Conservation (phyloP, 2,329 filamentous ascomycete species). For the Colletotrichum chlorophyti region DNA sequence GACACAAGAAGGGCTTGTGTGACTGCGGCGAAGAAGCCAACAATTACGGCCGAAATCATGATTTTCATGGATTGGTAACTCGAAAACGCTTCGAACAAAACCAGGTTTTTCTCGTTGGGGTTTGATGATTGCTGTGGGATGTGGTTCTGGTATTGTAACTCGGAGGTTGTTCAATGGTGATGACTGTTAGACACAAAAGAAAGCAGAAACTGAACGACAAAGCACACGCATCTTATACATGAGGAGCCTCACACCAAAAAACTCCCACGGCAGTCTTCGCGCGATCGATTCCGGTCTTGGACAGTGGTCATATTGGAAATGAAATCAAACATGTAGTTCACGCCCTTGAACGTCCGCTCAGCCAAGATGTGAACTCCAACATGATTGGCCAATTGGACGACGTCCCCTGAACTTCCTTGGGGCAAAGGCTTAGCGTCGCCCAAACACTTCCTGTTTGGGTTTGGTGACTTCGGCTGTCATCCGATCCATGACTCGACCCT, state of each 20-base stretch:
- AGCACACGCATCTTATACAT: not conserved
- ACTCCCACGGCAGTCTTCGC: not conserved
- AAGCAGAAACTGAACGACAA: too few relatives aligned
- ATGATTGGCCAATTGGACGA: not conserved
- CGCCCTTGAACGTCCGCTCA: not conserved
- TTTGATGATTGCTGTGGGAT: too few relatives aligned
- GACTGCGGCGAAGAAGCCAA: slow-evolving; percentile 26
- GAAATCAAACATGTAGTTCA: too few relatives aligned
- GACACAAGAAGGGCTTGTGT: slow-evolving; percentile 36
- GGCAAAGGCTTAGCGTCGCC: slow-evolving; percentile 21
- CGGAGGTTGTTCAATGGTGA: too few relatives aligned
- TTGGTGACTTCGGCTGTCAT: not conserved
- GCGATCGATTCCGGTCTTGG: slow-evolving; percentile 1
- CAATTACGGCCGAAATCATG: slow-evolving; percentile 32
- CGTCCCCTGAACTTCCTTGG: not conserved
- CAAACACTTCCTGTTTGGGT: slow-evolving; percentile 23
- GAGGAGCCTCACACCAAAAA: too few relatives aligned
- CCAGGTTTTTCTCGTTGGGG: too few relatives aligned
- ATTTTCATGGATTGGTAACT: not conserved
- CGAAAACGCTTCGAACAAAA: too few relatives aligned
- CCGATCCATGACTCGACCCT: not conserved
- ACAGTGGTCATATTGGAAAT: too few relatives aligned
- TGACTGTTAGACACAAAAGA: too few relatives aligned
- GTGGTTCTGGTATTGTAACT: too few relatives aligned
- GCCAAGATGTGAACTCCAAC: not conserved